Conservation (phyloP, 2,329 filamentous ascomycete genomes). For the Aspergillus tanneri region DNA sequence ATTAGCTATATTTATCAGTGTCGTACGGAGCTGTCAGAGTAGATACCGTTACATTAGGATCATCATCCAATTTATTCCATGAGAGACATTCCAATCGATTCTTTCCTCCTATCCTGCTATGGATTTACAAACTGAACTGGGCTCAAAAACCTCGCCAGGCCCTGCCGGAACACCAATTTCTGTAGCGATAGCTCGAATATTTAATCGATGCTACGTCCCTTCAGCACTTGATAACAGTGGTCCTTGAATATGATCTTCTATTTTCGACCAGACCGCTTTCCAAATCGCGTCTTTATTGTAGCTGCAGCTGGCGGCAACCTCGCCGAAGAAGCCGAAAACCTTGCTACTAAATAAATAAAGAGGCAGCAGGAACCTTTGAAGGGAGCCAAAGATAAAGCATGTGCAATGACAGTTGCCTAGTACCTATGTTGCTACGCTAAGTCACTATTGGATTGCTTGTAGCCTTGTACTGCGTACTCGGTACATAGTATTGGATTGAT, state of each 20-base stretch:
- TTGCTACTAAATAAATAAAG: slow-evolving; percentile 27
- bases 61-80: slow-evolving; percentile 29
- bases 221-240: slow-evolving; percentile 26
- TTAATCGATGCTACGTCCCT: slow-evolving; percentile 32
- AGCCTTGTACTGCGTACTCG: not conserved
- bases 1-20: slow-evolving; percentile 46
- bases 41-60: slow-evolving; percentile 41
- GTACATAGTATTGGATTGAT: too few relatives aligned
- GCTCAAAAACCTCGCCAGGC: slow-evolving; percentile 25
- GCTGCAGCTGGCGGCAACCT: slow-evolving; percentile 32
- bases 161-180: slow-evolving; percentile 24
- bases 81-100: slow-evolving; percentile 32
- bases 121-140: slow-evolving; percentile 24
- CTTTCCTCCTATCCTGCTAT: slow-evolving; percentile 36
- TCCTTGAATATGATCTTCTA: slow-evolving; percentile 35
- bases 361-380: slow-evolving; percentile 26
- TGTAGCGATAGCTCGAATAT: slow-evolving; percentile 25
- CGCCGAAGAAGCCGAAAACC: slow-evolving; percentile 30
- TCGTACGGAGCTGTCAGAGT: too few relatives aligned
- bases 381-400: slow-evolving; percentile 35
- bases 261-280: slow-evolving; percentile 27
- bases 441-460: not conserved
- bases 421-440: slow-evolving; percentile 26
- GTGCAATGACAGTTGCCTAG: slow-evolving; percentile 34
- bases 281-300: slow-evolving; percentile 31